These are phyloP conservation scores for Wickerhamiella spandovensis DNA, from an alignment of 805 yeast genomes.

Conservation along the genomic window DNA sequence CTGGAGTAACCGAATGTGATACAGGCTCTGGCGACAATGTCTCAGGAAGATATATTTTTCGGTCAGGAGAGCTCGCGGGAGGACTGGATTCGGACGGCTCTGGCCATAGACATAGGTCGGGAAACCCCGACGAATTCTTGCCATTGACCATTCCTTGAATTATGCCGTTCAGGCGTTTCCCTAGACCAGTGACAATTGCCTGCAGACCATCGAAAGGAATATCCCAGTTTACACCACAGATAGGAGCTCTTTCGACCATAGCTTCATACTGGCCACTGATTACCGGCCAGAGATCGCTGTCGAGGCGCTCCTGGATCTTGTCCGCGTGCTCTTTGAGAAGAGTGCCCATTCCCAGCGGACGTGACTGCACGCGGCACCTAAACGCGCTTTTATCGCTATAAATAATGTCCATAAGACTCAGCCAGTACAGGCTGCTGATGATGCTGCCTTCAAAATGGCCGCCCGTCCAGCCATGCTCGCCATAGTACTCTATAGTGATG, in stretches of 20 bases:
- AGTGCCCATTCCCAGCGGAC: constrained; percentile 21
- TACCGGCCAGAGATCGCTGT: constrained; percentile 7
- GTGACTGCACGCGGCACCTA: constrained; percentile 23
- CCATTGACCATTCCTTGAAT: constrained; percentile 10
- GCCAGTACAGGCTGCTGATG: constrained; percentile 20
- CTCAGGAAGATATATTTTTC: neutral
- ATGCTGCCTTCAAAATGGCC: constrained; percentile 26
- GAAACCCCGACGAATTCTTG: constrained; percentile 23
- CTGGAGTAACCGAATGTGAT: neutral
- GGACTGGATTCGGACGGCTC: too few species aligned
- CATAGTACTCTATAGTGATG: constrained; percentile 23
- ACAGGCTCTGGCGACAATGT: too few species aligned
- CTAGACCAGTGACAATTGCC: constrained; percentile 10
- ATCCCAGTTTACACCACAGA: constrained; percentile 24
- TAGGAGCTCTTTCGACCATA: constrained; percentile 10
- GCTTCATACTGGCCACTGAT: neutral
- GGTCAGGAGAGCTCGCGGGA: too few species aligned
- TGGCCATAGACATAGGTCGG: constrained; percentile 26
- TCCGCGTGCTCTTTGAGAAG: constrained; percentile 16
- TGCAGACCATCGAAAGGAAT: constrained; percentile 8
- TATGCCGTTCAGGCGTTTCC: constrained; percentile 3
- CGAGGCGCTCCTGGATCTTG: constrained; percentile 18
- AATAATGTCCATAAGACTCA: constrained; percentile 22
- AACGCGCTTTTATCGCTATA: constrained; percentile 21
- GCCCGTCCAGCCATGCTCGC: constrained; percentile 21